A percentile compares a stretch with the other conserved stretches of the same genome.
Evolutionary conservation across 2,329 filamentous ascomycete species (phyloP).

Genomic region (Colletotrichum kahawae): DNA sequence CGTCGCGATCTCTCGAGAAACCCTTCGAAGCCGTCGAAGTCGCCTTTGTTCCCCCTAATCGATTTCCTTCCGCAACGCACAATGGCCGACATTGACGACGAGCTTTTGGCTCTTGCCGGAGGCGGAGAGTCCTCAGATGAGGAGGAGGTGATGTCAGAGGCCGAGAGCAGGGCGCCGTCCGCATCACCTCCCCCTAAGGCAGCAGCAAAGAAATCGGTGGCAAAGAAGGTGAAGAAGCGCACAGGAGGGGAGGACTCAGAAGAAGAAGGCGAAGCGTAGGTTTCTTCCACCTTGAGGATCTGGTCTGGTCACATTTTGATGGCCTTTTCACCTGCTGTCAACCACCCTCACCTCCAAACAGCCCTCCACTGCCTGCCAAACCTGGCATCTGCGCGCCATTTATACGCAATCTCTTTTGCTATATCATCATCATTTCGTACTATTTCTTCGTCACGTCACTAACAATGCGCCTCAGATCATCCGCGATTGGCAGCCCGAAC

Average conservation of each 20-base stretch:
- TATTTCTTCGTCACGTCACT: background rate
- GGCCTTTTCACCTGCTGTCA: background rate
- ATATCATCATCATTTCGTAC: background rate
- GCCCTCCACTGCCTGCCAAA: background rate
- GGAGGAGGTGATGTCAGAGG: constrained; percentile 58
- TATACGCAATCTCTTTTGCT: background rate
- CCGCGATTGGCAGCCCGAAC: constrained; percentile 69
- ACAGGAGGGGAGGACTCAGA: constrained; percentile 69
- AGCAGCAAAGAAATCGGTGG: constrained; percentile 36
- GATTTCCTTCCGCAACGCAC: constrained; percentile 27
- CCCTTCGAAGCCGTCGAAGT: background rate
- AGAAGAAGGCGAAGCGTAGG: constrained; percentile 86
- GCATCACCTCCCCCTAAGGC: constrained; percentile 52
- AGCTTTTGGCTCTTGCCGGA: constrained; percentile 90
- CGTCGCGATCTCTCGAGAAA: background rate
- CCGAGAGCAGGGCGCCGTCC: constrained; percentile 59
- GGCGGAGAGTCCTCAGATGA: constrained; percentile 70
- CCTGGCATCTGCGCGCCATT: background rate
- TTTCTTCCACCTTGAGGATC: constrained; percentile 29
- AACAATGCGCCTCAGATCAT: constrained; percentile 59
- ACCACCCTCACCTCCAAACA: background rate
- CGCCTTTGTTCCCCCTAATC: background rate
- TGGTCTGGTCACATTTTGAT: background rate
- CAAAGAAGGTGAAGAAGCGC: constrained; percentile 56
- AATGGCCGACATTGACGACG: constrained; percentile 92